Base-by-base conservation (phyloP, 2,329 filamentous ascomycete species). In the Calonectria hawksworthii region DNA sequence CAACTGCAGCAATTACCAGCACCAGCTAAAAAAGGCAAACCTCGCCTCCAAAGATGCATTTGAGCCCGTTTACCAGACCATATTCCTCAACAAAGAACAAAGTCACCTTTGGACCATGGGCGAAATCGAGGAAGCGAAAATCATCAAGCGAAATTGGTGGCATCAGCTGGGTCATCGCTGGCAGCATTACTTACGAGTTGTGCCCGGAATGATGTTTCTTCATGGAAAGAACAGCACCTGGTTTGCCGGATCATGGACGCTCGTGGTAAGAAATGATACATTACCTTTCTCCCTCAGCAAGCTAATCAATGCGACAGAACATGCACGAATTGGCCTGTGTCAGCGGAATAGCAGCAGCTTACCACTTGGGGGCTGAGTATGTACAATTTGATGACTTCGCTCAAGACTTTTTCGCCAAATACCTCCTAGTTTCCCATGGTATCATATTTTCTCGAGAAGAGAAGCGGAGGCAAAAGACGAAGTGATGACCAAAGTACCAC, bases 1-100 rank as follows among this genome's bases (percentile, higher is more conserved):
- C 84, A 93, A 95, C 83, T 94, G 92, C 85, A 93, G 92, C 47
- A 94, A 94, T 82, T 95, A 95, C 84, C 93, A 95, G 82, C 89
- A 92, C 56, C 93, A 95, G 81, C 93, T 95, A 76, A 91, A 91
- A 1, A 82, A 83, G 26, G 81, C 82, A 0, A 81, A 80, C 23
- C 64, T 74, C 13, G 47, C 77, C 1, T 51, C 80, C 0, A 73
- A 72, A 7, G 74, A 75, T 1, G 67, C 50, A 5, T 88, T 91
- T 32, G 87, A 90, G 67, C 93, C 94, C 79, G 90, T 95, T 21
- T 95, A 94, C 82, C 93, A 95, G 77, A 93, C 90, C 11, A 93
- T 93, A 68, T 93, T 92, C 80, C 86, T 94, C 7, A 91, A 93
- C 83, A 91, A 92, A 73, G 81, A 88, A 2, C 87, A 90, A 74